Conservation (phyloP, 495 filamentous ascomycete species). For the Tuber borchii region DNA sequence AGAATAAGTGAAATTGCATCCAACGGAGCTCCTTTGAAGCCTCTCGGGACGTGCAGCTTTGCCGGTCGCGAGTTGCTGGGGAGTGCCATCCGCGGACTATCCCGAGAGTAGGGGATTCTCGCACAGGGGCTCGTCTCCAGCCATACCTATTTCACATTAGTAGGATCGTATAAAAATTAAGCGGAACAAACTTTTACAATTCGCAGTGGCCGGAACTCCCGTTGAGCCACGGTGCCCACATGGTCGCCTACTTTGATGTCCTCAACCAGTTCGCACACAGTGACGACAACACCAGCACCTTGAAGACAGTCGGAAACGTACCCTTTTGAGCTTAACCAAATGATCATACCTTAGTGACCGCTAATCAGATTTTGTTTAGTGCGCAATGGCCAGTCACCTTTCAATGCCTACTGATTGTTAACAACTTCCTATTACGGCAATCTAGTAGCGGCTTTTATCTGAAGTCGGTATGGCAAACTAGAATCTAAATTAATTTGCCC, state of each 20-base stretch:
- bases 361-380: constrained; percentile 77
- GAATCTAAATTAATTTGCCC: no score
- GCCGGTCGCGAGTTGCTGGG: constrained; percentile 84
- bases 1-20: constrained; percentile 75
- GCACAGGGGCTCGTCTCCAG: constrained; percentile 67
- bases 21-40: constrained; percentile 66
- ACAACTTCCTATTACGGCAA: not conserved
- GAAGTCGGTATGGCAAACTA: constrained; percentile 77
- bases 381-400: no score
- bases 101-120: constrained; percentile 65
- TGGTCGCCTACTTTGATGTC: no score
- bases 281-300: constrained; percentile 74
- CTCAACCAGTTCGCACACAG: constrained; percentile 65
- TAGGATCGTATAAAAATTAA: not conserved
- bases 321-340: no score
- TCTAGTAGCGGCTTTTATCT: constrained; percentile 20
- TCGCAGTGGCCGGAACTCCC: no score
- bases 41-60: constrained; percentile 73
- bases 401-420: constrained; percentile 63
- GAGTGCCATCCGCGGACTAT: constrained; percentile 85
- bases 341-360: constrained; percentile 64
- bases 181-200: constrained; percentile 61
- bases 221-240: no score
- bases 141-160: constrained; percentile 29
- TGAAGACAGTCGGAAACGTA: constrained; percentile 9